These are phyloP conservation scores for Uronychia binucleata DNA, from an alignment of 73 alveolate species.

Conservation along the genomic window DNA sequence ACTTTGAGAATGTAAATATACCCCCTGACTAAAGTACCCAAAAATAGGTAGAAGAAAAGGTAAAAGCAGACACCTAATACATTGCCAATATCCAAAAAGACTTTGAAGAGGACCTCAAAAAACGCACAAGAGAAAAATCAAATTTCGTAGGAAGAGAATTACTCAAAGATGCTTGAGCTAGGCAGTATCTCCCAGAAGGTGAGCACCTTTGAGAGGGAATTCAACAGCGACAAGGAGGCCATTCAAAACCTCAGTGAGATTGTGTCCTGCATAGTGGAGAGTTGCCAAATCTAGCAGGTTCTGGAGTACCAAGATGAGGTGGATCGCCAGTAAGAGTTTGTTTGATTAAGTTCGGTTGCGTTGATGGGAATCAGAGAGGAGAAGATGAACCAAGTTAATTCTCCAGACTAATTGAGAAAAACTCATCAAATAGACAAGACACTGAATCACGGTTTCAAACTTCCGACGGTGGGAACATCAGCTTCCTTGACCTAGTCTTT, in stretches of 20 bases:
- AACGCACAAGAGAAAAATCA: neutral
- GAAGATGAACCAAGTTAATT: too few relatives aligned
- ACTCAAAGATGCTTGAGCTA: neutral
- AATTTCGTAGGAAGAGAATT: neutral
- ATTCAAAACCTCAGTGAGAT: neutral
- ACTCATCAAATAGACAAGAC: too few relatives aligned
- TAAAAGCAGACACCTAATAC: neutral
- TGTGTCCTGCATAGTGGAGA: slow-evolving; percentile 10
- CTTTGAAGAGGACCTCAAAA: neutral
- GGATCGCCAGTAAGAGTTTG: neutral
- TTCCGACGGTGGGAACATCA: too few relatives aligned
- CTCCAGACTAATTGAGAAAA: too few relatives aligned
- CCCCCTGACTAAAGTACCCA: neutral
- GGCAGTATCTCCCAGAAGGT: neutral
- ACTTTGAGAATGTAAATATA: neutral
- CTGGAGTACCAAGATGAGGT: slow-evolving; percentile 10
- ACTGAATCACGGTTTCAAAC: too few relatives aligned
- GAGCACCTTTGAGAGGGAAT: neutral
- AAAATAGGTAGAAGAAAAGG: neutral
- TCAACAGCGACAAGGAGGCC: neutral
- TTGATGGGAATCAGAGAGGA: neutral
- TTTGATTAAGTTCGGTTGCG: neutral
- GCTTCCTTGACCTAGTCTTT: too few relatives aligned
- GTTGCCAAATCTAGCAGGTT: slow-evolving; percentile 14
- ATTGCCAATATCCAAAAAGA: neutral